Base-by-base conservation (phyloP, 1,284 basidiomycete genomes). In the Ustilago loliicola region DNA sequence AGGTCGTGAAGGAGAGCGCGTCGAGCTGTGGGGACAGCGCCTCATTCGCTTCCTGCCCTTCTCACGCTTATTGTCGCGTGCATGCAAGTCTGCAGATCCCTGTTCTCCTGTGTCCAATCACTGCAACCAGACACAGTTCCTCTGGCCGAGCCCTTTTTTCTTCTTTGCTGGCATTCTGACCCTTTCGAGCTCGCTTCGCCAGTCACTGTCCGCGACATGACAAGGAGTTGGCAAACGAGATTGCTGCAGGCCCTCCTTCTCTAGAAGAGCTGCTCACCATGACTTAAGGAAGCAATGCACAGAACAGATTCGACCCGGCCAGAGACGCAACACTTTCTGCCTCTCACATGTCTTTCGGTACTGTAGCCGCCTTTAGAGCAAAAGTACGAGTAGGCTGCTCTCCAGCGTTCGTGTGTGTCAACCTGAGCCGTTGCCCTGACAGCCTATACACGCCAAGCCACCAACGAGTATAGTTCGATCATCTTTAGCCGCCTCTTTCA, bases 51-150 rank as follows among this genome's bases (percentile, higher is more conserved):
- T 29, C 13, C 10, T 29, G 25, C 52, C 47, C 42, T 55, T 15
- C 60, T 57, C 65, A 52, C 58, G 48, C 65, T n/a, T 30, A 29
- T 21, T 45, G 42, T 45, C 17, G 32, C 57, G 30, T 56, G 27
- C 53, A 66, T 61, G 58, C 64, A 67, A 1, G 36, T 27, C 15
- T 56, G 66, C 66, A 67, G 59, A 67, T 67, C 66, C 47, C n/a
- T 56, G 23, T 48, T 55, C 36, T 27, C 34, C 51, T 53, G 15
- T 32, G 50, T 21, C 8, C n/a, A n/a, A n/a, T n/a, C n/a, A n/a
- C n/a, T n/a, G n/a, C n/a, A n/a, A n/a, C n/a, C n/a, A n/a, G n/a
- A n/a, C n/a, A n/a, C n/a, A n/a, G n/a, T n/a, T 32, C 29, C 30
- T 34, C 54, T 55, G 34, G 36, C 11, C 19, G 52, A 52, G 51